Base-by-base conservation (phyloP, 2,329 filamentous ascomycete genomes). In the Cercospora zeina region DNA sequence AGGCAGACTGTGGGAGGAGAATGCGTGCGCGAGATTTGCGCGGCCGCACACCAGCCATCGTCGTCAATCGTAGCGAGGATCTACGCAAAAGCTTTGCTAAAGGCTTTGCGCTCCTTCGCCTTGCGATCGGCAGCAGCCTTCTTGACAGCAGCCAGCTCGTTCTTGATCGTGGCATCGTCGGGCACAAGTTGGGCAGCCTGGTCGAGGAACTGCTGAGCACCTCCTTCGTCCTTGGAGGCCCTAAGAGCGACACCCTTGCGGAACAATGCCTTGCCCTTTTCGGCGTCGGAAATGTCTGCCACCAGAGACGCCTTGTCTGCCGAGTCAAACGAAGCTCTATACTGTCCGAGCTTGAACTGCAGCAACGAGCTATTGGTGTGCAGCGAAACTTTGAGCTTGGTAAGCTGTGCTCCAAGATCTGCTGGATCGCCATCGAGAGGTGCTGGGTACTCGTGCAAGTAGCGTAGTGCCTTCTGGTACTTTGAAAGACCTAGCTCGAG, bases 401-500 rank as follows among this genome's bases (percentile, higher is more conserved):
- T 84, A 64, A 97, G 82, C 67, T 88, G 83, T 24, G 80, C 76
- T 70, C 86, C 87, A 39, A 89, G 84, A 37, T 89, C 87, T 50
- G 84, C 80, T 4, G 89, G 83, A 69, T 93, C 91, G 50, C 85
- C 83, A 45, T 95, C 89, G 24, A 79, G 76, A 1, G 82, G 78
- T 11, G 90, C 86, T 0, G 89, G 89, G 72, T 93, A 90, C 76
- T 96, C 90, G 76, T 93, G 90, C 64, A 96, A 81, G 77, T 96
- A 97, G 70, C 92, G 87, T 64, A 96, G 79, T 16, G 87, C 93
- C 81, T 99, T 99, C 76, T 96, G 87, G 80, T 99, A 99, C 80
- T 99, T 99, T 64, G 89, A 87, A 27, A 97, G 81, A 1, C 87
- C 93, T 33, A 90, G 78, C 37, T 81, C 76, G 39, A 89, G 73